Percentiles rank a stretch among this genome's conserved stretches.
These are phyloP conservation scores for Saccharomyces hybrid DNA, from an alignment of 1,139 yeast species.

Conservation along the genomic window DNA sequence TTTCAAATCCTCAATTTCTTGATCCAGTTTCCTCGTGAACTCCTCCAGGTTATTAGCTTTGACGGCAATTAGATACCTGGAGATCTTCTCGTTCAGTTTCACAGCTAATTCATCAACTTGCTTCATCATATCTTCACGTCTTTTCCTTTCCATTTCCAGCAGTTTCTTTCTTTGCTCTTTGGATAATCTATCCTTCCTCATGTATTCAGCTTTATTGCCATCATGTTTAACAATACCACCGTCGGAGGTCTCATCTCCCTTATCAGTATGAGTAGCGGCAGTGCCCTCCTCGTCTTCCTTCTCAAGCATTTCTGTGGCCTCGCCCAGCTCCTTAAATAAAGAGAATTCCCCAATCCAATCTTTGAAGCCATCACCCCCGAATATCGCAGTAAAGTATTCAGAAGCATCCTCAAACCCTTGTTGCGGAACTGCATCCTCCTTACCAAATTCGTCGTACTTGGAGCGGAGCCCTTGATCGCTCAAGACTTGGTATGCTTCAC, in stretches of 20 bases:
- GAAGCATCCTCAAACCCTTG: constrained; percentile 67
- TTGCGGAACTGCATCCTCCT: constrained; percentile 57
- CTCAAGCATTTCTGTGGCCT: constrained; percentile 43
- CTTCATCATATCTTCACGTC: constrained; percentile 45
- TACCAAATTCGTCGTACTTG: constrained; percentile 59
- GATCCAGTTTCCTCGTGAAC: constrained; percentile 38
- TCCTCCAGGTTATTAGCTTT: constrained; percentile 32
- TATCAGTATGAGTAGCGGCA: constrained; percentile 4
- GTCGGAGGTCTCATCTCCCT: constrained; percentile 4
- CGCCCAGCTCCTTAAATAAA: constrained; percentile 50
- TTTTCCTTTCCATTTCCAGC: constrained; percentile 45
- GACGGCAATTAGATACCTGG: constrained; percentile 28
- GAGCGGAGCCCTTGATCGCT: constrained; percentile 54
- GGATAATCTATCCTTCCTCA: constrained; percentile 32
- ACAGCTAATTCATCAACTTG: constrained; percentile 47
- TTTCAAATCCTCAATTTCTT: constrained; percentile 64
- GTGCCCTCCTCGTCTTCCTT: constrained; percentile 28
- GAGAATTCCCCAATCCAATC: constrained; percentile 73
- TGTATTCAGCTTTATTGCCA: constrained; percentile 10
- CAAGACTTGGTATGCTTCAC: constrained; percentile 63
- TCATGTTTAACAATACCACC: constrained; percentile 16
- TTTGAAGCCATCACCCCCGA: constrained; percentile 72
- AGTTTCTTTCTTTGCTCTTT: constrained; percentile 51
- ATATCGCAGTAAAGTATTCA: constrained; percentile 60
- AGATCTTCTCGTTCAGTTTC: constrained; percentile 41